Percentiles rank a stretch among this genome's conserved stretches.
Conservation (phyloP, 371 early-diverging fungal species). For the Mucor saturninus region DNA sequence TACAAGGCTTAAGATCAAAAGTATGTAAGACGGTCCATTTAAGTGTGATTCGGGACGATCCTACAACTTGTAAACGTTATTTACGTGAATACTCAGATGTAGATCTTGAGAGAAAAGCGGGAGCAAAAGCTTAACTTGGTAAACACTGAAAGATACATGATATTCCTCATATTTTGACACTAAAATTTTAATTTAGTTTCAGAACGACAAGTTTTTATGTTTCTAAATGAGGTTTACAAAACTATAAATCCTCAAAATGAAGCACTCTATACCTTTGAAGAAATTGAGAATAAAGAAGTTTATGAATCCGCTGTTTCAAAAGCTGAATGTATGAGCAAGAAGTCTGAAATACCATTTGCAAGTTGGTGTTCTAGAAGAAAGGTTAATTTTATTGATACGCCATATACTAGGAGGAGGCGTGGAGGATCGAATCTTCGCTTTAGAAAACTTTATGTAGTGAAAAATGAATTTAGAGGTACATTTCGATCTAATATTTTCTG, state of each 20-base stretch:
- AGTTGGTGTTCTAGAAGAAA: conserved; percentile 28
- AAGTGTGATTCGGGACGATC: conserved; percentile 23
- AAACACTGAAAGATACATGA: conserved; percentile 18
- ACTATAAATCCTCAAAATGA: conserved; percentile 23
- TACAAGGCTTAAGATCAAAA: no score
- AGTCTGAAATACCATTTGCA: conserved; percentile 27
- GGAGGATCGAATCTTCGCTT: conserved; percentile 12
- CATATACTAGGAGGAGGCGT: conserved; percentile 20
- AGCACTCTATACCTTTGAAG: conserved; percentile 22
- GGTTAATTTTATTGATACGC: neutral
- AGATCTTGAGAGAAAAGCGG: conserved; percentile 9
- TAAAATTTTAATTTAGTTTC: no score
- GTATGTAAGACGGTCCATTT: conserved; percentile 23
- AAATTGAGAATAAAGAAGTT: conserved; percentile 27
- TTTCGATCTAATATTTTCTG: no score
- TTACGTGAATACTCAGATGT: conserved; percentile 24
- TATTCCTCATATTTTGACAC: no score
- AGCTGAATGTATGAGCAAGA: conserved; percentile 24
- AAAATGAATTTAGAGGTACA: conserved; percentile 21
- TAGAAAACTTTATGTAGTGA: conserved; percentile 26
- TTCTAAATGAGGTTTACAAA: conserved; percentile 26
- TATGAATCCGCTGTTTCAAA: conserved; percentile 24
- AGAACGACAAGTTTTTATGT: conserved; percentile 24
- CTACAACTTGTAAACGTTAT: conserved; percentile 21
- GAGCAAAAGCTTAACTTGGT: conserved; percentile 25